phyloP scores from a whole-genome alignment of 371 early-diverging fungal genomes.

The Lichtheimia corymbifera region DNA sequence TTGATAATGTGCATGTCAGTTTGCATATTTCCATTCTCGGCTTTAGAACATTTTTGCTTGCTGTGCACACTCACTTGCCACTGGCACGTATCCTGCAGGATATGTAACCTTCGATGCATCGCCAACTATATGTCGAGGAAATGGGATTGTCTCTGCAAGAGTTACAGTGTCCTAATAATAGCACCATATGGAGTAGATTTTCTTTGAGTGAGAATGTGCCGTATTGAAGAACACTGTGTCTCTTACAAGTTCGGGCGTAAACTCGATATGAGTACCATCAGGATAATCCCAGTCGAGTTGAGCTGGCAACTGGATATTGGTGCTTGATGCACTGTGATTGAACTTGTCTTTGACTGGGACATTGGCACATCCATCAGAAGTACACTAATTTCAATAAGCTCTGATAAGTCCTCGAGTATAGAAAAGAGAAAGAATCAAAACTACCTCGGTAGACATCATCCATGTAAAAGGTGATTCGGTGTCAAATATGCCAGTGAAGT shows the following conservation, averaged over 20 bases:
- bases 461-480: conserved; percentile 33
- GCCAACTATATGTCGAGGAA: conserved; percentile 27
- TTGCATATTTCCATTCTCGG: too few relatives aligned
- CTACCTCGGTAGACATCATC: conserved; percentile 20
- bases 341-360: conserved; percentile 19
- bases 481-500: conserved; percentile 32
- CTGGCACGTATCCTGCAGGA: conserved; percentile 20
- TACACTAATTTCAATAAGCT: conserved; percentile 13
- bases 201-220: too few relatives aligned
- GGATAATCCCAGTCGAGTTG: conserved; percentile 21
- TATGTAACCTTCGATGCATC: conserved; percentile 28
- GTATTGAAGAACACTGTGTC: background rate
- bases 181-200: too few relatives aligned
- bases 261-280: conserved; percentile 29
- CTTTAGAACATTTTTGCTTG: too few relatives aligned
- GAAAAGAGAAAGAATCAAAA: background rate
- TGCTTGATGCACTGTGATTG: conserved; percentile 18
- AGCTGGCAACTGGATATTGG: conserved; percentile 20
- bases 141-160: conserved; percentile 11
- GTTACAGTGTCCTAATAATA: conserved; percentile 30
- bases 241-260: conserved; percentile 32
- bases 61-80: conserved; percentile 21
- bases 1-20: background rate
- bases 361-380: conserved; percentile 15
- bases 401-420: background rate